Conservation (phyloP, 2,329 filamentous ascomycete genomes). For the Clarireedia hainanense region DNA sequence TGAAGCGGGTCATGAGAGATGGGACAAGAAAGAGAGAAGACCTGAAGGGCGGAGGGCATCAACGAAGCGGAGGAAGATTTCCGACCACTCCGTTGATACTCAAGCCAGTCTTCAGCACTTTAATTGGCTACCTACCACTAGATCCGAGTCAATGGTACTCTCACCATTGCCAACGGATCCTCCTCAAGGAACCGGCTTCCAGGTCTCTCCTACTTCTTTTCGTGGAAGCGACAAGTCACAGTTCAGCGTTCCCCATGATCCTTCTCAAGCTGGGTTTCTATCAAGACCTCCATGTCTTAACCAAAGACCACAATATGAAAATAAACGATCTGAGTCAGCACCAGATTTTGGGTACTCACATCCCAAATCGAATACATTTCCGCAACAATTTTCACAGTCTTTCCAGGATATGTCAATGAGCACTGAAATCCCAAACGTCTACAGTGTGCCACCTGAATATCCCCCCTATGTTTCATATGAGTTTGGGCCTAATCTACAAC, state of each 20-base stretch:
- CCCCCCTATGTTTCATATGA: not conserved
- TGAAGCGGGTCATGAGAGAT: conserved; percentile 20
- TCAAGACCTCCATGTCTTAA: not conserved
- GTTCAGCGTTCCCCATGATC: not conserved
- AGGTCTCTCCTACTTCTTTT: not conserved
- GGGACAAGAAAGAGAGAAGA: conserved; percentile 14
- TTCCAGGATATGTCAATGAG: not conserved
- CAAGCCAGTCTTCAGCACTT: not conserved
- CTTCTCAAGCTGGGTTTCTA: not conserved
- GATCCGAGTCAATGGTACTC: not conserved
- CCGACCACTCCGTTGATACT: not conserved
- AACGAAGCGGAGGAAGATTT: conserved; percentile 13
- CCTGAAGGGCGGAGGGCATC: not conserved
- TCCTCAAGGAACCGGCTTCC: not conserved
- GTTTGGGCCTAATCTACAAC: not conserved
- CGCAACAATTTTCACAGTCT: not conserved
- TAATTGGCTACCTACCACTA: not conserved
- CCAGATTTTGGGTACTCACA: not conserved
- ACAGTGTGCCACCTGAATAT: not conserved
- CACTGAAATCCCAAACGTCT: not conserved
- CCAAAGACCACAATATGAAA: not conserved
- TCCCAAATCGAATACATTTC: not conserved
- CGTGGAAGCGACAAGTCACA: not conserved
- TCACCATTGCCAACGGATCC: not conserved
- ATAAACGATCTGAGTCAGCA: not conserved